phyloP scores from a whole-genome alignment of 768 basidiomycete species.

The Tricholoma hemisulphureum region DNA sequence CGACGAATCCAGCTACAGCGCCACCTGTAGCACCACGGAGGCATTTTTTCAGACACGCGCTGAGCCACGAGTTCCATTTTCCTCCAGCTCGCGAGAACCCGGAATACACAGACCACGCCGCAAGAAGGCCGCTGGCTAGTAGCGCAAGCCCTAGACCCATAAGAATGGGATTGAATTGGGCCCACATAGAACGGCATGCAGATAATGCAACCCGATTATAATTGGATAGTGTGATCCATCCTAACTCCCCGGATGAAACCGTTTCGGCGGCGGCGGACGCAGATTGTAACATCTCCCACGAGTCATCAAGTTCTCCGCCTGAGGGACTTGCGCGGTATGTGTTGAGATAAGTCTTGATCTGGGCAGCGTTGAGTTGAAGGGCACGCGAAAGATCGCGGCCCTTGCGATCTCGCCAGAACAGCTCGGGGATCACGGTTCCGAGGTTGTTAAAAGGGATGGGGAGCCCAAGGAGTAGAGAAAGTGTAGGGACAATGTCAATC shows the following conservation, averaged over 20 bases:
- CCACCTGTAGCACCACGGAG: constrained; percentile 38
- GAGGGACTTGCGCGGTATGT: constrained; percentile 71
- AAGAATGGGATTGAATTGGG: constrained; percentile 80
- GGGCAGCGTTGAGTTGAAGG: constrained; percentile 65
- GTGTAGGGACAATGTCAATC: constrained; percentile 87
- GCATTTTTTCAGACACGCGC: constrained; percentile 27
- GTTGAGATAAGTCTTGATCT: constrained; percentile 74
- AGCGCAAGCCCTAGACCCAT: constrained; percentile 73
- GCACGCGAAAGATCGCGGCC: constrained; percentile 52
- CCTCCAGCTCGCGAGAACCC: constrained; percentile 39
- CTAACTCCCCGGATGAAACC: constrained; percentile 24
- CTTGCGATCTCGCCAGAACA: constrained; percentile 62
- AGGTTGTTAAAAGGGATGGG: constrained; percentile 97
- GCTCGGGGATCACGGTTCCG: constrained; percentile 86
- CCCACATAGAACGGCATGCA: constrained; percentile 87
- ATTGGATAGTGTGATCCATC: constrained; percentile 39
- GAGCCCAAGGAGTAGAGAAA: constrained; percentile 86
- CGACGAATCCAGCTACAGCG: constrained; percentile 34
- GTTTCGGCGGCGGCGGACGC: constrained; percentile 41
- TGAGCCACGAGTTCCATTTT: constrained; percentile 46
- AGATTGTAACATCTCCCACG: constrained; percentile 52
- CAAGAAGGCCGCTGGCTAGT: constrained; percentile 53
- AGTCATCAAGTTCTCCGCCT: constrained; percentile 69
- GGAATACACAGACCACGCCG: constrained; percentile 54
- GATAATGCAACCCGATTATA: constrained; percentile 64